A percentile compares a stretch with the other conserved stretches of the same genome.
These are phyloP conservation scores for Saccharomycopsis sp. DNA, from an alignment of 805 yeast genomes.

Conservation along the genomic window DNA sequence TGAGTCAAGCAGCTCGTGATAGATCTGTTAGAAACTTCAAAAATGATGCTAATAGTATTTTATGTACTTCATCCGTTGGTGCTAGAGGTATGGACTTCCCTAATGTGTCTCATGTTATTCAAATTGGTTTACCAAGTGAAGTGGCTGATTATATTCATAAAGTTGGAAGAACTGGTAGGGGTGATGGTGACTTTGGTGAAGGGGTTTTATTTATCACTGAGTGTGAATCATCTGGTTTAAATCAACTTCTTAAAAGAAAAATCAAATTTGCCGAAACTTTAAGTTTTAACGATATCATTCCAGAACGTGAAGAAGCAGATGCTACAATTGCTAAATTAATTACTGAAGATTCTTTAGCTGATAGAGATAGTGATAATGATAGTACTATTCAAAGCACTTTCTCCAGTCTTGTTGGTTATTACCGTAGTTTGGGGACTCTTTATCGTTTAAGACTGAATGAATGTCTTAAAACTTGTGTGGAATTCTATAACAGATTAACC, in stretches of 20 bases:
- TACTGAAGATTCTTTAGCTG: no score
- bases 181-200: conserved; percentile 57
- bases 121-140: conserved; percentile 67
- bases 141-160: conserved; percentile 81
- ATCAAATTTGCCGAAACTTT: conserved; percentile 40
- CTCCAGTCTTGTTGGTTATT: no score
- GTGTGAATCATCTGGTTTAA: conserved; percentile 46
- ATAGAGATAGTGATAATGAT: no score
- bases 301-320: conserved; percentile 30
- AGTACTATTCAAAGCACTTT: no score
- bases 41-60: conserved; percentile 36
- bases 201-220: conserved; percentile 51
- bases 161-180: conserved; percentile 94
- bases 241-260: conserved; percentile 40
- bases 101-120: conserved; percentile 74
- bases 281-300: conserved; percentile 28
- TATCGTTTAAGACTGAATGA: no score
- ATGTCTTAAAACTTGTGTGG: no score
- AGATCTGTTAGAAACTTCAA: conserved; percentile 46
- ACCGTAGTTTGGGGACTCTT: no score
- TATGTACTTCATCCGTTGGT: conserved; percentile 80
- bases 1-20: conserved; percentile 61
- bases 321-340: conserved; percentile 22
- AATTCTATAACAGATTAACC: no score
- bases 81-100: conserved; percentile 97